These are phyloP conservation scores for Kernera saxatilis DNA, from an alignment of 345 rosid species.

Conservation along the genomic window DNA sequence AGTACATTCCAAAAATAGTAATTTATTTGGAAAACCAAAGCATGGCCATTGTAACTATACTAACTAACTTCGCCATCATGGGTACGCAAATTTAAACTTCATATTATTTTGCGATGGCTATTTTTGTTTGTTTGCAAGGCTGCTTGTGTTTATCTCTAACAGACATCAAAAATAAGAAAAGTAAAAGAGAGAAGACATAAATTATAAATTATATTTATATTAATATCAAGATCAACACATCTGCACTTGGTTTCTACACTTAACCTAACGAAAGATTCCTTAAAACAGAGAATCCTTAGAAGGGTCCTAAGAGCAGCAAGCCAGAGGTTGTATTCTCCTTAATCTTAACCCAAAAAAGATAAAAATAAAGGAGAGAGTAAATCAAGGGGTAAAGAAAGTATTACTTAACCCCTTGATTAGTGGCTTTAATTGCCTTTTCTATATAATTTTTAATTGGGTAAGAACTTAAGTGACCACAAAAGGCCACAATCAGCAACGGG, in stretches of 20 bases:
- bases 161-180: background rate
- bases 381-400: background rate
- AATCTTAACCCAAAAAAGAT: background rate
- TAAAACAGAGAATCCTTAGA: constrained; percentile 23
- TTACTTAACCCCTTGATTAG: constrained; percentile 15
- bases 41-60: background rate
- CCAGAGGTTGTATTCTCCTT: constrained; percentile 31
- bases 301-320: constrained; percentile 14
- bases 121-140: background rate
- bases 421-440: constrained; percentile 31
- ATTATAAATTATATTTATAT: constrained; percentile 1
- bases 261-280: constrained; percentile 18
- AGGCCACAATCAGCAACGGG: constrained; percentile 36
- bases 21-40: background rate
- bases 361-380: background rate
- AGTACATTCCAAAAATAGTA: background rate
- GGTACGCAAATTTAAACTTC: background rate
- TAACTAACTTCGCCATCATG: background rate
- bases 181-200: background rate
- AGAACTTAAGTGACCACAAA: background rate
- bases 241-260: constrained; percentile 24
- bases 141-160: background rate
- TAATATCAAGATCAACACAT: constrained; percentile 31
- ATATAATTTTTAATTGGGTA: background rate
- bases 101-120: background rate